These are phyloP conservation scores for Vitis hybrid DNA, from an alignment of 177 flowering plant genomes.

Conservation along the genomic window DNA sequence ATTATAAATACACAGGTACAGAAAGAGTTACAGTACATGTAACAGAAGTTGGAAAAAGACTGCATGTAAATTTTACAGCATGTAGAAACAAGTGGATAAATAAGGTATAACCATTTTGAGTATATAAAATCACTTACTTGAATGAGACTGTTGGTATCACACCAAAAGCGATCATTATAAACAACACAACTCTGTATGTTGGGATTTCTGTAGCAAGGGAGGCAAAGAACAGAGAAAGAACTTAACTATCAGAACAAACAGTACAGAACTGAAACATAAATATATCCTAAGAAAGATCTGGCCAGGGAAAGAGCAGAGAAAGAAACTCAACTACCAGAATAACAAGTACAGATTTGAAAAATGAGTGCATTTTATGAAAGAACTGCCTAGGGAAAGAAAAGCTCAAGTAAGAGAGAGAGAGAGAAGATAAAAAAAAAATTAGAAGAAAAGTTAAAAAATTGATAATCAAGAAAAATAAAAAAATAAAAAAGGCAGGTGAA, in stretches of 20 bases:
- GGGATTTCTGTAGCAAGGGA: conserved; percentile 50
- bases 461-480: too few species aligned
- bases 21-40: background rate
- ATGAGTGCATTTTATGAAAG: too few species aligned
- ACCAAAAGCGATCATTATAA: conserved; percentile 58
- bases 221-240: conserved; percentile 6
- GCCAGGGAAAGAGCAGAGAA: too few species aligned
- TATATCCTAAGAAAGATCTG: too few species aligned
- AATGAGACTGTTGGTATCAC: conserved; percentile 77
- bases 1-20: too few species aligned
- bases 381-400: too few species aligned
- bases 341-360: too few species aligned
- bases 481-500: too few species aligned
- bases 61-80: background rate
- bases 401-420: too few species aligned
- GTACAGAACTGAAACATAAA: background rate
- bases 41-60: background rate
- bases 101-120: background rate
- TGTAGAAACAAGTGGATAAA: background rate
- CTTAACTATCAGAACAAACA: background rate
- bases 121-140: conserved; percentile 56
- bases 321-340: too few species aligned
- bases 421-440: too few species aligned
- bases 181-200: conserved; percentile 50
- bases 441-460: too few species aligned